Percentiles rank a stretch among this genome's conserved stretches.
Conservation (phyloP, 2,329 filamentous ascomycete species). For the Penicillium sp. region DNA sequence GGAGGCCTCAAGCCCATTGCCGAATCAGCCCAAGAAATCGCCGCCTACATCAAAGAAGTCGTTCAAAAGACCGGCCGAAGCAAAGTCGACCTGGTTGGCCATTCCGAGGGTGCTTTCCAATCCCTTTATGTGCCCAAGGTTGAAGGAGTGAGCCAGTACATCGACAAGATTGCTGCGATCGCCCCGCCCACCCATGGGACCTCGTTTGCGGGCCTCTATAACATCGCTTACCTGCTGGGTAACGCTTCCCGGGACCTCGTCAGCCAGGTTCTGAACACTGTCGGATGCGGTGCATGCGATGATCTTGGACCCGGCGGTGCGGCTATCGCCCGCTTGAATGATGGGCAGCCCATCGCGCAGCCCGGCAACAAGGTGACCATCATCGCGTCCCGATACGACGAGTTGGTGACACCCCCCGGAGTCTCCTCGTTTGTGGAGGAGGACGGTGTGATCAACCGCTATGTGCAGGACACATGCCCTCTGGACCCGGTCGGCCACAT, state of each 20-base stretch:
- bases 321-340: constrained; percentile 28
- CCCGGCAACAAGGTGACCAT: constrained; percentile 29
- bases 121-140: constrained; percentile 38
- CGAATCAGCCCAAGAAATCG: constrained; percentile 37
- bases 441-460: constrained; percentile 27
- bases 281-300: constrained; percentile 32
- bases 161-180: constrained; percentile 33
- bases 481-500: constrained; percentile 34
- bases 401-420: constrained; percentile 30
- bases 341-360: constrained; percentile 31
- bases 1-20: constrained; percentile 36
- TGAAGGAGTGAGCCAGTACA: constrained; percentile 23
- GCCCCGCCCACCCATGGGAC: constrained; percentile 35
- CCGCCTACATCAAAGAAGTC: constrained; percentile 36
- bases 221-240: constrained; percentile 25
- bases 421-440: constrained; percentile 29
- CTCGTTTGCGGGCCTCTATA: constrained; percentile 25
- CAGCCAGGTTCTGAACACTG: constrained; percentile 18
- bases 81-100: constrained; percentile 41
- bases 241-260: constrained; percentile 21
- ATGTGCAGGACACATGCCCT: constrained; percentile 29
- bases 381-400: constrained; percentile 29
- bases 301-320: constrained; percentile 27
- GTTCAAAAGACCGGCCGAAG: constrained; percentile 28
- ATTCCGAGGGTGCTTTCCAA: constrained; percentile 42